Evolutionary conservation across 75 land plant species (phyloP).

Genomic region (Cryptomeria japonica): DNA sequence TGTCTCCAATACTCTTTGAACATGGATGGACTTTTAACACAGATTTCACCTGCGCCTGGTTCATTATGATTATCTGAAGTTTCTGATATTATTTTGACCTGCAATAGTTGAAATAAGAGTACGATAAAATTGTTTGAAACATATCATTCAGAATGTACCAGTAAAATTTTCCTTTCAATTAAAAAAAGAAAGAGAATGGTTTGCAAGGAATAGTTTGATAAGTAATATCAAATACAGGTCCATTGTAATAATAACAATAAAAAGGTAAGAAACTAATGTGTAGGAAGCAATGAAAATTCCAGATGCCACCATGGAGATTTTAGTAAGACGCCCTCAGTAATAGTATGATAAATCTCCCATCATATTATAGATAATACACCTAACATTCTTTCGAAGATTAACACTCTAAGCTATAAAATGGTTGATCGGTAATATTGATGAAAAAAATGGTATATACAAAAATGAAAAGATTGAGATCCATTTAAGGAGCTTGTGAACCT

Average conservation of each 20-base stretch:
- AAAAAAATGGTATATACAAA: no score
- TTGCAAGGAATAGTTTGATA: neutral
- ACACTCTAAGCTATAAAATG: no score
- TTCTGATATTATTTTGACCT: constrained; percentile 74
- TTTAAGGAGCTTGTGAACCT: no score
- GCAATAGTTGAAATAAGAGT: neutral
- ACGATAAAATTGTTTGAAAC: neutral
- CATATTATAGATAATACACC: no score
- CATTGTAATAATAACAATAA: neutral
- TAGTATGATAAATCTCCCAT: no score
- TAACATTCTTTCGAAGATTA: no score
- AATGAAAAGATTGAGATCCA: no score
- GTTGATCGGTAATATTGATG: no score
- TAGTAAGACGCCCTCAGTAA: no score
- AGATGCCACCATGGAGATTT: no score
- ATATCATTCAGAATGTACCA: neutral
- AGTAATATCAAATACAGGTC: neutral
- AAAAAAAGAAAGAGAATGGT: neutral
- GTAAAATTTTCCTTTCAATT: neutral
- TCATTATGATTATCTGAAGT: constrained; percentile 30
- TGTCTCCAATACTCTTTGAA: constrained; percentile 94
- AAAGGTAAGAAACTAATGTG: neutral
- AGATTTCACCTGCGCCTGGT: constrained; percentile 76
- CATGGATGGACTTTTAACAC: constrained; percentile 86
- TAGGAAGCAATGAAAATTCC: no score